These are phyloP conservation scores for Elsinoe australis DNA, from an alignment of 2,329 filamentous ascomycete genomes.

Conservation along the genomic window DNA sequence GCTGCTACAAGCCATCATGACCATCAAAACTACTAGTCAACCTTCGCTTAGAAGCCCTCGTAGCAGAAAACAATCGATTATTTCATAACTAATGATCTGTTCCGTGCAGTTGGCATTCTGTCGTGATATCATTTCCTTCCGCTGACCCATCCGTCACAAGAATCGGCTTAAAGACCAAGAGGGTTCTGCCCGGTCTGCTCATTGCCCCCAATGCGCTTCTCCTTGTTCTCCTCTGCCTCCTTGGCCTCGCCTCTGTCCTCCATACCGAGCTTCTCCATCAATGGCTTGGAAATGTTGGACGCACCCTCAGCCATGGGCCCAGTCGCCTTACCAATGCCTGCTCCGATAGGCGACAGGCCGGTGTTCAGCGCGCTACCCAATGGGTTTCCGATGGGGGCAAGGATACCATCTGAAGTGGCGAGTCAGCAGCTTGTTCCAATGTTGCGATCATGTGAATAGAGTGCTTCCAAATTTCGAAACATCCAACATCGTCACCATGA, in stretches of 20 bases:
- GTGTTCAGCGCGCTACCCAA: conserved; percentile 30
- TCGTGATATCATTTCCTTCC: conserved; percentile 5
- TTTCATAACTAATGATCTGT: not conserved
- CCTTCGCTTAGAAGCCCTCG: too few relatives aligned
- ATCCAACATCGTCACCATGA: too few relatives aligned
- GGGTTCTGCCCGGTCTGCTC: conserved; percentile 32
- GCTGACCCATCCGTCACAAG: not conserved
- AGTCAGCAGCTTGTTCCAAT: not conserved
- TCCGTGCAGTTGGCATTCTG: not conserved
- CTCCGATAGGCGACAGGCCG: conserved; percentile 27
- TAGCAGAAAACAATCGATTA: conserved; percentile 5
- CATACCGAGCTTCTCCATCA: conserved; percentile 22
- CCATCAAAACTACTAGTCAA: conserved; percentile 1
- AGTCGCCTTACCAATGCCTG: conserved; percentile 26
- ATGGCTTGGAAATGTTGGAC: conserved; percentile 22
- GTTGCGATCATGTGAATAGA: too few relatives aligned
- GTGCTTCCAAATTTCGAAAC: too few relatives aligned
- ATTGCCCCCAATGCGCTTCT: conserved; percentile 29
- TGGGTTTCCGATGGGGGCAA: conserved; percentile 29
- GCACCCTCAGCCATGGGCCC: conserved; percentile 27
- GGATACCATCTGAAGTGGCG: conserved; percentile 19
- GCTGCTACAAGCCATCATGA: conserved; percentile 14
- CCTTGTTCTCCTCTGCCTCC: conserved; percentile 26
- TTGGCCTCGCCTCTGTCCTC: conserved; percentile 23
- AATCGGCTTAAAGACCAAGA: conserved; percentile 25